Conservation (phyloP, 2,329 filamentous ascomycete genomes). For the Trichoderma harzianum region DNA sequence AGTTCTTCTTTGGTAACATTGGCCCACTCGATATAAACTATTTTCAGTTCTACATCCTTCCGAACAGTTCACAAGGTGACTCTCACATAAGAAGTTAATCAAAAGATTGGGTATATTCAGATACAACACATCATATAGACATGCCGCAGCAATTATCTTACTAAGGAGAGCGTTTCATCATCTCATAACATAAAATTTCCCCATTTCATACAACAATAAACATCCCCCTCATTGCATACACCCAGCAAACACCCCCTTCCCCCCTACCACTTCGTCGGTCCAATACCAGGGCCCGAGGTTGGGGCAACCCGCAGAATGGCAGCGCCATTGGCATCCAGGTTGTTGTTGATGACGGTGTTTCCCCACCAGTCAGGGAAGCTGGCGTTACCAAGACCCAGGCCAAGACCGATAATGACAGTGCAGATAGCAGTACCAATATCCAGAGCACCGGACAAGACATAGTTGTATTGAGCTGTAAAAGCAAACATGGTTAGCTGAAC, state of each 20-base stretch:
- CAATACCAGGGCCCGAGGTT: conserved; percentile 1
- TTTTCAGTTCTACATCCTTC: neutral
- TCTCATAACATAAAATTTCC: neutral
- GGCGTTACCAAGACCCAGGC: conserved; percentile 44
- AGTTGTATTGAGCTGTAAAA: conserved; percentile 46
- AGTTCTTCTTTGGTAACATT: neutral
- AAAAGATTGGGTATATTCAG: conserved; percentile 2
- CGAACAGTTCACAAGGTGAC: neutral
- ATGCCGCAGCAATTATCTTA: neutral
- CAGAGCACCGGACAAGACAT: conserved; percentile 55
- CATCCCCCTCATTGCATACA: neutral
- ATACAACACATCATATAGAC: neutral
- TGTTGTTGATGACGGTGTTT: conserved; percentile 26
- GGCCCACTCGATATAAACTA: neutral
- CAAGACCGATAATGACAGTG: conserved; percentile 50
- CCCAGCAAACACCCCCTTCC: neutral
- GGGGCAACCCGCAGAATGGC: conserved; percentile 23
- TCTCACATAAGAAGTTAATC: neutral
- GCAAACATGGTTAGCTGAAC: neutral
- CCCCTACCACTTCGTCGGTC: conserved; percentile 7
- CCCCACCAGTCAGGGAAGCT: conserved; percentile 51
- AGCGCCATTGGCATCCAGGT: conserved; percentile 29
- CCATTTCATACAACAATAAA: neutral
- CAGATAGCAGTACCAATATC: conserved; percentile 58
- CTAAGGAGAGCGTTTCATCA: neutral